Evolutionary conservation across 2,329 filamentous ascomycete species (phyloP).

Genomic region (Pleochaeta shiraiana): DNA sequence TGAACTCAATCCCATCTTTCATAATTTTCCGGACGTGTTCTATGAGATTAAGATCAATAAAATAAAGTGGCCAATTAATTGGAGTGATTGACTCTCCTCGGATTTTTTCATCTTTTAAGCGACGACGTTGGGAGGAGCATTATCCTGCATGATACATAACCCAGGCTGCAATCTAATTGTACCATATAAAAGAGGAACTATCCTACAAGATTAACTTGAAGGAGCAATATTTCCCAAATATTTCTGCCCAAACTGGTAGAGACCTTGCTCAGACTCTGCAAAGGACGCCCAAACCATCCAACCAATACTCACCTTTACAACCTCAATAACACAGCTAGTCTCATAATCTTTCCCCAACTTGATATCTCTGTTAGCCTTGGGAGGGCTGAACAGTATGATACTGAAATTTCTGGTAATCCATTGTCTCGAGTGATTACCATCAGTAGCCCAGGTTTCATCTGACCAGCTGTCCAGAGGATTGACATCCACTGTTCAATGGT

Average conservation of each 20-base stretch:
- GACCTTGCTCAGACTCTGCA: neutral
- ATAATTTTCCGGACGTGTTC: neutral
- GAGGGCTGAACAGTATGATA: neutral
- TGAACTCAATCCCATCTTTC: neutral
- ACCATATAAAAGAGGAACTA: too few relatives aligned
- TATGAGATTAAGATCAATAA: neutral
- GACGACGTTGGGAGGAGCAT: too few relatives aligned
- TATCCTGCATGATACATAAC: too few relatives aligned
- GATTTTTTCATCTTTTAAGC: too few relatives aligned
- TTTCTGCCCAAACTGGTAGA: neutral
- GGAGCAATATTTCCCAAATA: too few relatives aligned
- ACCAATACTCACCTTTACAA: neutral
- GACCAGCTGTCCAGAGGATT: too few relatives aligned
- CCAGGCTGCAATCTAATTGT: too few relatives aligned
- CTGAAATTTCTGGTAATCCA: neutral
- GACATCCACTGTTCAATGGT: too few relatives aligned
- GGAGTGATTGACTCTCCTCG: too few relatives aligned
- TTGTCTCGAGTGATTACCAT: neutral
- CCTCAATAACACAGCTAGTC: neutral
- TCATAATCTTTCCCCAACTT: neutral
- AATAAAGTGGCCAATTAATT: neutral
- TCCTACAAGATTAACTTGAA: too few relatives aligned
- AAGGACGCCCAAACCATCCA: neutral
- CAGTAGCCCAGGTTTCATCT: neutral
- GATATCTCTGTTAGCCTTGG: neutral